Evolutionary conservation across 495 filamentous ascomycete species (phyloP).

Genomic region (Aspergillus olivimuriae): DNA sequence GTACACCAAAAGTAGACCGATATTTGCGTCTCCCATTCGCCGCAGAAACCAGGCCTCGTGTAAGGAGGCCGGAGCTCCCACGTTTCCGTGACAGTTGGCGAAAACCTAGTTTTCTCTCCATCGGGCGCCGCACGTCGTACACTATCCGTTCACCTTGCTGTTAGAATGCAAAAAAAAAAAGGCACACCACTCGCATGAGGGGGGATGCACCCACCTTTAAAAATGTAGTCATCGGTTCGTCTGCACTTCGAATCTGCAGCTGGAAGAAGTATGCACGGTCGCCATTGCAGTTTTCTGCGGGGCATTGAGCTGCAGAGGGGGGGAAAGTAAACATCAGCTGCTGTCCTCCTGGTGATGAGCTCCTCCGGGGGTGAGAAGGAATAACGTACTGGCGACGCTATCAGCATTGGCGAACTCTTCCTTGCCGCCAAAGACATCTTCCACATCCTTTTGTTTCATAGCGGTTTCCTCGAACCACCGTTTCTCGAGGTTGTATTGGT

Average conservation of each 20-base stretch:
- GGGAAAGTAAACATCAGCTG: conserved; percentile 13
- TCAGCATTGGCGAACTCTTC: conserved; percentile 88
- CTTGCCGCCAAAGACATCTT: conserved; percentile 85
- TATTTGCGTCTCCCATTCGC: too few species aligned
- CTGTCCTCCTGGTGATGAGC: not conserved
- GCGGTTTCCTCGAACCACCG: conserved; percentile 67
- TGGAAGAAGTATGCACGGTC: conserved; percentile 86
- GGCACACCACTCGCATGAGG: conserved; percentile 13
- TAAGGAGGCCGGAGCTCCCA: not conserved
- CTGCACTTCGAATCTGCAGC: conserved; percentile 95
- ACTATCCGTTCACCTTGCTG: conserved; percentile 26
- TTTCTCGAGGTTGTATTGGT: conserved; percentile 67
- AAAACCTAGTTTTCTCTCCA: conserved; percentile 41
- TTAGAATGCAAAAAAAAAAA: conserved; percentile 21
- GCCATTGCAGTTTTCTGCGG: conserved; percentile 65
- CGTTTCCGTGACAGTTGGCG: not conserved
- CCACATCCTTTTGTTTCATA: conserved; percentile 73
- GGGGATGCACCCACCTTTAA: conserved; percentile 58
- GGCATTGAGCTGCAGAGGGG: conserved; percentile 60
- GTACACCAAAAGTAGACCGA: too few species aligned
- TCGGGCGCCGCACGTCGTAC: conserved; percentile 35
- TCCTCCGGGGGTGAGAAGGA: not conserved
- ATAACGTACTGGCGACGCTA: conserved; percentile 55
- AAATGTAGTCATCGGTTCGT: conserved; percentile 97
- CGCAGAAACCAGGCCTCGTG: not conserved